Evolutionary conservation across 257 asterid species (phyloP).

Genomic region (Solanum appendiculatum): DNA sequence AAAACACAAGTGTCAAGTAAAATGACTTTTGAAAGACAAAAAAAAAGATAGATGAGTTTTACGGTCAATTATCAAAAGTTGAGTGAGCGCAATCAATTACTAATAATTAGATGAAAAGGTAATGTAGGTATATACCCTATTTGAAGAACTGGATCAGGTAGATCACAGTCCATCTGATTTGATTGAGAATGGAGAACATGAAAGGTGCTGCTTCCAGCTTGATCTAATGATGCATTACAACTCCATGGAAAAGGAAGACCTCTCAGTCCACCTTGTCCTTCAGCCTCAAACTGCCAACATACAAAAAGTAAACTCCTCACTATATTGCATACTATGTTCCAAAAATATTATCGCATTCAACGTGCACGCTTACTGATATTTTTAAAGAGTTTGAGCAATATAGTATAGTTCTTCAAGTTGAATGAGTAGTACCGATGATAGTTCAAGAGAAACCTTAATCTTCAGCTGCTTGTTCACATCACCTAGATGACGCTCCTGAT

Average conservation of each 20-base stretch:
- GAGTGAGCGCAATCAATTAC: neutral
- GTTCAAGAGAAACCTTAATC: constrained; percentile 66
- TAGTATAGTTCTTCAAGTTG: neutral
- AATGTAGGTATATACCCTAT: constrained; percentile 47
- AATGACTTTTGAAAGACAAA: neutral
- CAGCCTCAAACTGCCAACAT: constrained; percentile 51
- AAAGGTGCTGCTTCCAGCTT: constrained; percentile 22
- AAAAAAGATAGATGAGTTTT: neutral
- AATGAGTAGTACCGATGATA: constrained; percentile 43
- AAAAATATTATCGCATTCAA: too few relatives aligned
- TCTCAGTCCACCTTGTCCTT: constrained; percentile 31
- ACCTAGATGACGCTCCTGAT: constrained; percentile 81
- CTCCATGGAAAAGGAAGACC: constrained; percentile 44
- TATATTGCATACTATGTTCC: neutral
- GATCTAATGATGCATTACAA: constrained; percentile 15
- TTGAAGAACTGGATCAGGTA: constrained; percentile 44
- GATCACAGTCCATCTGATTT: constrained; percentile 39
- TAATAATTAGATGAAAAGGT: neutral
- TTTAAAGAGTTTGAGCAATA: neutral
- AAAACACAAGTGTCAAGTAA: too few relatives aligned
- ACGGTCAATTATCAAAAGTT: neutral
- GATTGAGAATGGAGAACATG: constrained; percentile 32
- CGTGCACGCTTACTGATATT: neutral
- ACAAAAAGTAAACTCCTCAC: neutral
- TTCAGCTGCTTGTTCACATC: constrained; percentile 85